Conservation (phyloP, 169 alveolate genomes). For the Sarcocystis neurona region DNA sequence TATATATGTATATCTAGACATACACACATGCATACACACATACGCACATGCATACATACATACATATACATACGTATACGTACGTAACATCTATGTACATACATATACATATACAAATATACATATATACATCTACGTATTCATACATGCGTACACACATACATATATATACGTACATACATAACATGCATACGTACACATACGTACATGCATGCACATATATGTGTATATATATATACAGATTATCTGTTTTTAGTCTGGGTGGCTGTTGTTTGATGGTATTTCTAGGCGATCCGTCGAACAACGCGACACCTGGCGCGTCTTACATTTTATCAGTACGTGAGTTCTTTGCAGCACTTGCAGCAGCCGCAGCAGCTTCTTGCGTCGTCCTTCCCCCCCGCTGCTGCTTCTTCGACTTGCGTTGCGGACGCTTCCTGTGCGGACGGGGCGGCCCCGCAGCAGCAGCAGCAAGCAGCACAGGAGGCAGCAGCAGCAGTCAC, state of each 20-base stretch:
- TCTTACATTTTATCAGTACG: not conserved
- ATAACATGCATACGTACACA: not conserved
- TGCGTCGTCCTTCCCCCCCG: no score
- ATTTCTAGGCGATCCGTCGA: constrained; percentile 14
- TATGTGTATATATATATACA: not conserved
- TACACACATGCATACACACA: not conserved
- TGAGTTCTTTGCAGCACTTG: not conserved
- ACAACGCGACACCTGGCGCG: constrained; percentile 32
- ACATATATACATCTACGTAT: not conserved
- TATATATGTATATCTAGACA: not conserved
- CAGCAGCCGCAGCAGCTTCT: no score
- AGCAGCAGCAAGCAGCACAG: no score
- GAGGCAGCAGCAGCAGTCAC: no score
- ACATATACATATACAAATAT: no score
- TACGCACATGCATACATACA: not conserved
- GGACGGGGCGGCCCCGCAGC: no score
- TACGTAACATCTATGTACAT: not conserved
- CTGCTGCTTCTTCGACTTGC: no score
- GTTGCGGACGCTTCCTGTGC: no score
- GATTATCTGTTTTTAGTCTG: not conserved
- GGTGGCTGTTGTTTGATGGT: not conserved
- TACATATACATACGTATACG: not conserved
- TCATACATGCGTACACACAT: not conserved
- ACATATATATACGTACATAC: not conserved
- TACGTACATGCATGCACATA: no score